These are phyloP conservation scores for Psilocybe cubensis DNA, from an alignment of 768 basidiomycete species.

Conservation along the genomic window DNA sequence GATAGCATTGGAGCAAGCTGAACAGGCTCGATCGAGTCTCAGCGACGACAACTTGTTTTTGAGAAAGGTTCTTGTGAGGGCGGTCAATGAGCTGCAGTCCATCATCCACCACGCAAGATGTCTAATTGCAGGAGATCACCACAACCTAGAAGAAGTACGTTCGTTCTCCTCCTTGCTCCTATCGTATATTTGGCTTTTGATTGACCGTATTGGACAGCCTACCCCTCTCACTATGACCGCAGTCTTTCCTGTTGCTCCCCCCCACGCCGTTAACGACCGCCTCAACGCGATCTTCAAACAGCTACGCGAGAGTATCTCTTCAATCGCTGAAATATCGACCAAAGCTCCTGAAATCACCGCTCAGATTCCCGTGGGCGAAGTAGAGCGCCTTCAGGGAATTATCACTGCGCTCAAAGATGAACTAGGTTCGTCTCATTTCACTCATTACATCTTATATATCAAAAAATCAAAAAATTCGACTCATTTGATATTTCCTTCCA, in stretches of 20 bases:
- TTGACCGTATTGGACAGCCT: slow-evolving; percentile 35
- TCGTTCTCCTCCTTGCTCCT: slow-evolving; percentile 4
- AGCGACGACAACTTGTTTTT: slow-evolving; percentile 67
- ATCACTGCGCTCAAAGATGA: slow-evolving; percentile 58
- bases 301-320: slow-evolving; percentile 39
- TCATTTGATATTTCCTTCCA: too few species aligned
- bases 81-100: slow-evolving; percentile 68
- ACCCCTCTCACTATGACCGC: slow-evolving; percentile 45
- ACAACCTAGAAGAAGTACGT: slow-evolving; percentile 52
- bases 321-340: slow-evolving; percentile 30
- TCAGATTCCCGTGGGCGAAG: slow-evolving; percentile 41
- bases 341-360: slow-evolving; percentile 13
- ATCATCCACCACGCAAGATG: slow-evolving; percentile 51
- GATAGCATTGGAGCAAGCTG: slow-evolving; percentile 72
- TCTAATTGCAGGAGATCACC: slow-evolving; percentile 31
- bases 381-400: slow-evolving; percentile 50
- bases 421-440: slow-evolving; percentile 48
- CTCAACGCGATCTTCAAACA: slow-evolving; percentile 46
- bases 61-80: slow-evolving; percentile 59
- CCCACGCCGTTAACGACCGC: slow-evolving; percentile 51
- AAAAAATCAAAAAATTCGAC: too few species aligned
- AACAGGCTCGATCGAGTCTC: slow-evolving; percentile 63
- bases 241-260: slow-evolving; percentile 58
- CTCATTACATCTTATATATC: too few species aligned
- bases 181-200: slow-evolving; percentile 15